Evolutionary conservation across 495 filamentous ascomycete species (phyloP), one percentile per base, ranked within the genome.

Genomic region (Aspergillus haitiensis): DNA sequence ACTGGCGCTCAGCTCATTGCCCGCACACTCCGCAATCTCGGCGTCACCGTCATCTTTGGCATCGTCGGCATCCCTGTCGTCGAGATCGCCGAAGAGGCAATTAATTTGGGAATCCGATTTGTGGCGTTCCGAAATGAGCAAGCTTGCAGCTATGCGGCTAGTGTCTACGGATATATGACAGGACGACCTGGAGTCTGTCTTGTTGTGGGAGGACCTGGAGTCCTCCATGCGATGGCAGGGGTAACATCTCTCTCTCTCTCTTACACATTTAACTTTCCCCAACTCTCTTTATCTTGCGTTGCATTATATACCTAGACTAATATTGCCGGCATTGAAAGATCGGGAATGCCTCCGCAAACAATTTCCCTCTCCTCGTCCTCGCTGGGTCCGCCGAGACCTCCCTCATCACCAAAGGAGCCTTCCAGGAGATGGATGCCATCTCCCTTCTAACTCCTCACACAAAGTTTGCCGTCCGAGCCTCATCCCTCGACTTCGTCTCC

Each of bases 81-180:
- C 35, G 82, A 87, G 51, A 85, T 87, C 21, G 85, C 84, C 33
- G 84, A 87, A 67, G 81, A 86, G 56, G 82, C 78, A 37, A 82
- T 86, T 61, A 81, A 84, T 35, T 66, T 85, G 33, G 84, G 84
- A 2, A 86, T 88, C 60, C 80, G 82, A 33, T 88, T 87, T 69
- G 81, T 88, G 47, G 84, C 75, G 36, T 88, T 88, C 64, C 71
- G 86, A 13, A 88, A 88, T 56, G 85, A 88, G 58, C 86, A 88
- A 67, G 81, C 86, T 10, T 84, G 83, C 18, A 78, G 78, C 58
- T 87, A 87, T 75, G 84, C 85, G 4, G 84, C 84, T 3, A 82
- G 78, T 56, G 82, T 81, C 2, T 87, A 88, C 76, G 85, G 84
- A 21, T 88, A 86, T 61, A 73, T 88, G 64, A 85, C 83, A 3